Base-by-base conservation (phyloP, 177 flowering plant genomes). In the Vitis hybrid region DNA sequence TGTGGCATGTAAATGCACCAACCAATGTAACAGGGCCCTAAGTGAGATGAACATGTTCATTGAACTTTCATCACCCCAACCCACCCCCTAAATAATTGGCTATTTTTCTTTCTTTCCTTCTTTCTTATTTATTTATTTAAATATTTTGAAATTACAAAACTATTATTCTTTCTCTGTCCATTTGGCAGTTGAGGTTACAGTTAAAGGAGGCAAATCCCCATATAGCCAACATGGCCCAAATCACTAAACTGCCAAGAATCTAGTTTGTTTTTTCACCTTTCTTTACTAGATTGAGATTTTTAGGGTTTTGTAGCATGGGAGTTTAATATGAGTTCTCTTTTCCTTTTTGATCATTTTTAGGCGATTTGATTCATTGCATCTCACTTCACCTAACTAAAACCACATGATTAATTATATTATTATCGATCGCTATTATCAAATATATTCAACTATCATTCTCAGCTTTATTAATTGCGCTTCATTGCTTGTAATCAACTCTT, bases 201-300 rank as follows among this genome's bases (percentile, higher is more conserved):
- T 67, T 68, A 58, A 70, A 40, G 55, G 61, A 49, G 70, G 56
- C 50, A 5, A 60, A 65, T 57, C 13, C 67, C 49, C 26, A 11
- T 5, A 61, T 2, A 9, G 11, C 54, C 64, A 66, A 62, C 64
- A 65, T 64, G 71, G 61, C 48, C 60, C 74, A 62, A 49, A 51
- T 70, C 74, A 75, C 58, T 15, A 52, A 55, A 61, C 49, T 60
- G 71, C 74, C 74, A 67, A 75, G 65, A 71, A 67, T 75, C 74
- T 70, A 62, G 75, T 60, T 60, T 23, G 12, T 62, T 52, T 57
- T 40, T 40, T 40, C 48, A 56, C 34, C 63, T 70, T 70, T 62
- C 61, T 58, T 62, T 71, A 72, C 69, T 76, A 68, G 79, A 76
- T 76, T 76, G 62, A 40, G 65, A 76, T 76, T 59, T 76, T 72